phyloP scores from a whole-genome alignment of 352 stramenopile genomes.

The Globisporangium irregulare region DNA sequence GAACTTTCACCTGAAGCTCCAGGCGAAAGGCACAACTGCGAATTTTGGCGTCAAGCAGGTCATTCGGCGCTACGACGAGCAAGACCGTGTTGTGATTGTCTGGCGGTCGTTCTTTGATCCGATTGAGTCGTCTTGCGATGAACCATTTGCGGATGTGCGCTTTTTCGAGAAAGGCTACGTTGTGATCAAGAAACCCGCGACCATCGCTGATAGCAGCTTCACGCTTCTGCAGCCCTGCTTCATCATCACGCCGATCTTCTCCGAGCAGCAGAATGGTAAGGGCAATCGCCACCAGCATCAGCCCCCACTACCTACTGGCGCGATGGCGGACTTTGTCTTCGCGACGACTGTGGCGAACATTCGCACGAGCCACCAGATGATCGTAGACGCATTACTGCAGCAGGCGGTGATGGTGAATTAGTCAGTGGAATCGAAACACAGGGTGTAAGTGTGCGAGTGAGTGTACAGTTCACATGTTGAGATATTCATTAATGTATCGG shows the following conservation, averaged over 20 bases:
- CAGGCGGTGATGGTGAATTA: slow-evolving; percentile 1
- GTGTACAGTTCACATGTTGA: no score
- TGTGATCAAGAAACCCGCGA: slow-evolving; percentile 36
- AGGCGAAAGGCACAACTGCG: slow-evolving; percentile 44
- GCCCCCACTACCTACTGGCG: slow-evolving; percentile 1
- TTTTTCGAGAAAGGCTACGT: slow-evolving; percentile 62
- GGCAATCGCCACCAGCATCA: slow-evolving; percentile 3
- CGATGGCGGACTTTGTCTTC: slow-evolving; percentile 27
- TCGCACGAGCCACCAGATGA: slow-evolving; percentile 20
- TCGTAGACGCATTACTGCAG: slow-evolving; percentile 24
- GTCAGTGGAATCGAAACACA: no score
- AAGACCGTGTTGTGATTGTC: slow-evolving; percentile 49
- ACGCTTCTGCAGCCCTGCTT: slow-evolving; percentile 54
- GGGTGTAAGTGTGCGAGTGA: no score
- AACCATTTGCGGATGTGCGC: slow-evolving; percentile 33
- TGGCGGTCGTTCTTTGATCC: slow-evolving; percentile 56
- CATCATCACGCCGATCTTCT: slow-evolving; percentile 43
- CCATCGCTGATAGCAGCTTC: slow-evolving; percentile 27
- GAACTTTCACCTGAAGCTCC: slow-evolving; percentile 50
- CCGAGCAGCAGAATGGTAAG: slow-evolving; percentile 9
- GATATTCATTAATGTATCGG: no score
- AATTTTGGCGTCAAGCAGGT: slow-evolving; percentile 59
- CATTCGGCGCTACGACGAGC: slow-evolving; percentile 42
- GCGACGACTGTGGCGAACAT: slow-evolving; percentile 20
- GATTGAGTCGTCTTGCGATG: slow-evolving; percentile 45